These are phyloP conservation scores for Microthyrium microscopicum DNA, from an alignment of 2,329 filamentous ascomycete species.

Conservation along the genomic window DNA sequence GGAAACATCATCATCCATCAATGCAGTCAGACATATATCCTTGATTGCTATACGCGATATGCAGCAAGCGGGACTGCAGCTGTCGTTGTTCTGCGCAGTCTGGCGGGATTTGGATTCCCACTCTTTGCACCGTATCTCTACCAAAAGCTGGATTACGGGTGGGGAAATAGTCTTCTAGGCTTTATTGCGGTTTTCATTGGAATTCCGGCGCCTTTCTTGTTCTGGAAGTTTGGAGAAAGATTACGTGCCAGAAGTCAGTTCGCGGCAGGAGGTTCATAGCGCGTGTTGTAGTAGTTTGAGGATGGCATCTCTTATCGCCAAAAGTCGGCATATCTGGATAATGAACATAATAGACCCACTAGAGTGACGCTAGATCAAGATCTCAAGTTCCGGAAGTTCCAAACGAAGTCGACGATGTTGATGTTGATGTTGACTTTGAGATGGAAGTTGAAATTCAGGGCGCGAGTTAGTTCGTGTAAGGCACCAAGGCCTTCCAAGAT, in stretches of 20 bases:
- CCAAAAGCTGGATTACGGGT: constrained; percentile 22
- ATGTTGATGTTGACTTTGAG: too few species aligned
- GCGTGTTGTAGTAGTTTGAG: background rate
- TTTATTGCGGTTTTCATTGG: constrained; percentile 21
- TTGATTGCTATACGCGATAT: constrained; percentile 29
- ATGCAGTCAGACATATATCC: constrained; percentile 28
- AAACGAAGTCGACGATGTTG: too few species aligned
- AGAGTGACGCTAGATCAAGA: too few species aligned
- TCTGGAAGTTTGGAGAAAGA: constrained; percentile 33
- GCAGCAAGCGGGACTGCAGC: constrained; percentile 29
- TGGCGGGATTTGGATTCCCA: constrained; percentile 29
- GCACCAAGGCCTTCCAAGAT: too few species aligned
- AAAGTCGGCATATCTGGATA: too few species aligned
- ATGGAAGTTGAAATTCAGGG: too few species aligned
- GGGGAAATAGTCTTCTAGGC: constrained; percentile 24
- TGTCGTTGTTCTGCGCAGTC: constrained; percentile 24
- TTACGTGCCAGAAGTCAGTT: constrained; percentile 31
- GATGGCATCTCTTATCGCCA: too few species aligned
- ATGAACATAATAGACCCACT: too few species aligned
- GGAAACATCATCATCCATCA: constrained; percentile 29
- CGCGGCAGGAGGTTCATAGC: constrained; percentile 22
- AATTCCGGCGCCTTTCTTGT: constrained; percentile 31
- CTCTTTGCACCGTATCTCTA: constrained; percentile 27
- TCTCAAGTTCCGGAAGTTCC: too few species aligned
- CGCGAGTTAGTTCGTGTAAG: too few species aligned